These are phyloP conservation scores for Pseudogymnoascus sp. DNA, from an alignment of 2,329 filamentous ascomycete genomes.

Conservation along the genomic window DNA sequence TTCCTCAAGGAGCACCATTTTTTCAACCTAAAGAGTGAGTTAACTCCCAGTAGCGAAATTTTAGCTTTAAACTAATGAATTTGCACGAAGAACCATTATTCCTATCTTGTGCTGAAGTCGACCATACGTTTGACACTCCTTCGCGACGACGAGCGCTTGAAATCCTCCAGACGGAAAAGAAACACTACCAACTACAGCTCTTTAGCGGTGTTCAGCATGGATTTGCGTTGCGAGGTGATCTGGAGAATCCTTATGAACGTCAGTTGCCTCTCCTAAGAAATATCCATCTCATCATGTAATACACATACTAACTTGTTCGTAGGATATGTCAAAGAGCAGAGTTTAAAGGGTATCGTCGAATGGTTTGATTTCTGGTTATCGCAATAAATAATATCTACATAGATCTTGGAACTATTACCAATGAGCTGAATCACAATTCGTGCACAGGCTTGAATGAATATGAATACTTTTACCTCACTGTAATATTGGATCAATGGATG, in stretches of 20 bases:
- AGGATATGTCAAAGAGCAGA: slow-evolving; percentile 7
- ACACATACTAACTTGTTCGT: neutral
- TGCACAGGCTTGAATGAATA: neutral
- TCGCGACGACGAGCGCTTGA: slow-evolving; percentile 37
- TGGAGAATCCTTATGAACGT: slow-evolving; percentile 37
- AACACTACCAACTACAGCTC: slow-evolving; percentile 55
- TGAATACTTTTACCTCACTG: neutral
- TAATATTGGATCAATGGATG: neutral
- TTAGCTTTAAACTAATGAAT: neutral
- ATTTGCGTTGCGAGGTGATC: slow-evolving; percentile 54
- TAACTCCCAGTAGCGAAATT: neutral
- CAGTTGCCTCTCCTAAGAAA: neutral
- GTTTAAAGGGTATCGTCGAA: slow-evolving; percentile 14
- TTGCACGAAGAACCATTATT: slow-evolving; percentile 34
- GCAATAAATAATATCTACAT: neutral
- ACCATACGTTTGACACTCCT: slow-evolving; percentile 37
- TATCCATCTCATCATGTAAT: slow-evolving; percentile 13
- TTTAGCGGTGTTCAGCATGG: slow-evolving; percentile 57
- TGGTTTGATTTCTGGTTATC: slow-evolving; percentile 20
- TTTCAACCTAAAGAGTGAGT: slow-evolving; percentile 31
- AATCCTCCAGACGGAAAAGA: slow-evolving; percentile 34
- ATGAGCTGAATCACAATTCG: neutral
- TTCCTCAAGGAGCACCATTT: slow-evolving; percentile 44
- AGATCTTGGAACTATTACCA: neutral
- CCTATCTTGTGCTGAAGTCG: slow-evolving; percentile 40